These are phyloP conservation scores for Starmera caribaea DNA, from an alignment of 805 yeast genomes.

Conservation along the genomic window DNA sequence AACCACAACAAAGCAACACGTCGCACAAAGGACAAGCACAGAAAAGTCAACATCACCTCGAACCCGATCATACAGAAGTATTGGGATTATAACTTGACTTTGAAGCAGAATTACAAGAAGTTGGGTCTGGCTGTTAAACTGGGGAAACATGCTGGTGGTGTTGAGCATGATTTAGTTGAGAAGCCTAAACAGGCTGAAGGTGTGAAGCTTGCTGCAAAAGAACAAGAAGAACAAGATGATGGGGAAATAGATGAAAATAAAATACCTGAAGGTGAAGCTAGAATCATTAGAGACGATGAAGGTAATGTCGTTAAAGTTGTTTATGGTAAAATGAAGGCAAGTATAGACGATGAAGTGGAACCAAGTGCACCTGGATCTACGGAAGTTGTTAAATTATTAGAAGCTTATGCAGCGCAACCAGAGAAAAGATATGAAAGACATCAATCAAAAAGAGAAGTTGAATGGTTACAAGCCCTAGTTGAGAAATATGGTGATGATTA, in stretches of 20 bases:
- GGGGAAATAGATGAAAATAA: constrained; percentile 33
- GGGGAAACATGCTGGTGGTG: constrained; percentile 70
- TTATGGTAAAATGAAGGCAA: constrained; percentile 52
- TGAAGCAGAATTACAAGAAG: constrained; percentile 77
- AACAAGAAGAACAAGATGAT: constrained; percentile 10
- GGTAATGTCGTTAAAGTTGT: constrained; percentile 60
- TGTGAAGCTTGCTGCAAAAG: constrained; percentile 13
- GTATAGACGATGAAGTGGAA: constrained; percentile 22
- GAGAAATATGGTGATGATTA: constrained; percentile 83
- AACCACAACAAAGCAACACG: constrained; percentile 66
- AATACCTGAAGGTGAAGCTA: constrained; percentile 73
- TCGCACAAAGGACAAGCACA: constrained; percentile 58
- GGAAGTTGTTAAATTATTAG: constrained; percentile 60
- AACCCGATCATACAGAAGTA: constrained; percentile 80
- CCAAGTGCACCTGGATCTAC: constrained; percentile 25
- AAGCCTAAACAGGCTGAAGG: constrained; percentile 25
- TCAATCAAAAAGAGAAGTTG: constrained; percentile 64
- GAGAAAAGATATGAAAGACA: constrained; percentile 37
- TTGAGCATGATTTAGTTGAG: constrained; percentile 45
- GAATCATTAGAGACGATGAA: constrained; percentile 58
- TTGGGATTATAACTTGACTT: constrained; percentile 81
- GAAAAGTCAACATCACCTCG: constrained; percentile 53
- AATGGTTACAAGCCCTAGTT: constrained; percentile 56
- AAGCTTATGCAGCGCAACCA: constrained; percentile 41
- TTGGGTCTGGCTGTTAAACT: constrained; percentile 68